Percentiles rank a stretch among this genome's conserved stretches.
Evolutionary conservation across 208 protist species (phyloP).

Genomic region (Crithidia mellificae): DNA sequence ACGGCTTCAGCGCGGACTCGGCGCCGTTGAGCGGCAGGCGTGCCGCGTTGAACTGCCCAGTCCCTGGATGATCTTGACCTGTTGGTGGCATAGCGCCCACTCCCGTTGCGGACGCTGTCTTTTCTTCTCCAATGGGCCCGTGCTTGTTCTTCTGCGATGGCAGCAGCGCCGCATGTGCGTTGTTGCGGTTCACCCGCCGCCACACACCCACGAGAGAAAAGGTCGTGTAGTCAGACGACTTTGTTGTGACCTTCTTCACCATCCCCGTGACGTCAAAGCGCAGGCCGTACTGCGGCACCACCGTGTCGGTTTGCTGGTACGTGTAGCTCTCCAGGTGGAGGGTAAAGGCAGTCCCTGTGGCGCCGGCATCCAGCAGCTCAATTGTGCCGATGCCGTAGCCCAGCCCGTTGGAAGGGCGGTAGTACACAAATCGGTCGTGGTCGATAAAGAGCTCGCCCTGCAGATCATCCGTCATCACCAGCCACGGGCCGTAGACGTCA

Average conservation of each 20-base stretch:
- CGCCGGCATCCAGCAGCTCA: constrained; percentile 41
- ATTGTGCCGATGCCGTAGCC: constrained; percentile 86
- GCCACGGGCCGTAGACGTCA: constrained; percentile 86
- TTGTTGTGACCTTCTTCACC: constrained; percentile 65
- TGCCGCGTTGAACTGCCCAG: constrained; percentile 80
- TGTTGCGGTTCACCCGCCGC: constrained; percentile 46
- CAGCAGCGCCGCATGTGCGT: constrained; percentile 12
- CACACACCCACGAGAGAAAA: constrained; percentile 80
- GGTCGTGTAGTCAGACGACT: constrained; percentile 64
- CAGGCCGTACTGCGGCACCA: constrained; percentile 46
- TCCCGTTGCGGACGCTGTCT: no score
- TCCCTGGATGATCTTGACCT: not conserved
- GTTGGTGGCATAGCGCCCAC: not conserved
- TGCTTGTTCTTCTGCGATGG: constrained; percentile 17
- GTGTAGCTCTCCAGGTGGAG: constrained; percentile 76
- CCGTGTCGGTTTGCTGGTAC: constrained; percentile 57
- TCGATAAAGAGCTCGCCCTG: constrained; percentile 90
- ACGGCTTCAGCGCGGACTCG: constrained; percentile 22
- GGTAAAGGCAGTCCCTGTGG: constrained; percentile 62
- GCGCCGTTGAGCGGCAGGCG: constrained; percentile 78
- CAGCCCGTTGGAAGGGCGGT: constrained; percentile 82
- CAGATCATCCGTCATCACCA: constrained; percentile 85
- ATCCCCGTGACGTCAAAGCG: constrained; percentile 62
- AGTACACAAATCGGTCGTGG: constrained; percentile 80
- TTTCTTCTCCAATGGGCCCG: not conserved